Conservation (phyloP, 305 asterid genomes). For the Fraxinus albicans region DNA sequence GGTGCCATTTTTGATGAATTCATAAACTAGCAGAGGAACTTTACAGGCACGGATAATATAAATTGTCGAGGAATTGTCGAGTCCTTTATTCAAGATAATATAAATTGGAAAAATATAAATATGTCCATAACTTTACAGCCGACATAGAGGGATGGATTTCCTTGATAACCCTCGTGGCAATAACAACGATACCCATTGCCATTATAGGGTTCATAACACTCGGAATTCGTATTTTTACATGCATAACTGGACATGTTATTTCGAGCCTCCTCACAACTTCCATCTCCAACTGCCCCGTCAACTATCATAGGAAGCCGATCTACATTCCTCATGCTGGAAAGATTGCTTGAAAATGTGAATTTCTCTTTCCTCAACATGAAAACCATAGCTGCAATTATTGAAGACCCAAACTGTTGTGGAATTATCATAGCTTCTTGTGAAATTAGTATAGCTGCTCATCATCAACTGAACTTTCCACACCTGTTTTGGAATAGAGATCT, state of each 20-base stretch:
- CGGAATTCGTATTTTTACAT: conserved; percentile 7
- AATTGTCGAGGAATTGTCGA: too few species aligned
- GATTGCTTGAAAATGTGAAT: background rate
- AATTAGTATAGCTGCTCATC: too few species aligned
- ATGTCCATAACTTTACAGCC: conserved; percentile 25
- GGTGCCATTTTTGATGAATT: conserved; percentile 28
- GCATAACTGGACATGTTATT: background rate
- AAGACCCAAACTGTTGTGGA: too few species aligned
- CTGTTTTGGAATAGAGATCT: conserved; percentile 11
- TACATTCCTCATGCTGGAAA: conserved; percentile 1
- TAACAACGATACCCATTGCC: conserved; percentile 22
- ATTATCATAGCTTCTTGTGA: background rate
- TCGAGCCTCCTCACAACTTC: conserved; percentile 12
- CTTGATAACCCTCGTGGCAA: conserved; percentile 24
- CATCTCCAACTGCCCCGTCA: conserved; percentile 25
- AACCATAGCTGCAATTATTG: too few species aligned
- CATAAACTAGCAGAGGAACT: conserved; percentile 8
- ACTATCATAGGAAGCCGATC: conserved; percentile 17
- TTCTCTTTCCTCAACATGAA: background rate
- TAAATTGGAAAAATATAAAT: background rate
- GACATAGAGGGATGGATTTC: conserved; percentile 27
- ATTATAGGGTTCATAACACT: background rate
- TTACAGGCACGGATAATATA: too few species aligned
- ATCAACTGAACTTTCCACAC: background rate
- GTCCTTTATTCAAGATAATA: too few species aligned